phyloP scores from a whole-genome alignment of 2,329 filamentous ascomycete genomes.

The Fusarium subtropicale region DNA sequence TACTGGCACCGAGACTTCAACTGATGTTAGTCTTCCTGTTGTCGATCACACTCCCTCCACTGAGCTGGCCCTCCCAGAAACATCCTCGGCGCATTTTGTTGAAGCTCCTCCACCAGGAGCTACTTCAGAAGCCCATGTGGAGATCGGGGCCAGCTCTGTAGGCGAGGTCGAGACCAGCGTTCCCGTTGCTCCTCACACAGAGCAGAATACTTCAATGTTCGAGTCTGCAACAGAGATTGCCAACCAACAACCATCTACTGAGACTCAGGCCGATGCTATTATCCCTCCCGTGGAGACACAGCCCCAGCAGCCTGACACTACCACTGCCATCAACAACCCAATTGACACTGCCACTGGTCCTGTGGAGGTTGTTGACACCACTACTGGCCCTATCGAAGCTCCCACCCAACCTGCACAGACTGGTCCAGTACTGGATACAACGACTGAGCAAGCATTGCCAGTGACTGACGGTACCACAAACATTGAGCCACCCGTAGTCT shows the following conservation, averaged over 20 bases:
- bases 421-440: neutral
- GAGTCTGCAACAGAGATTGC: neutral
- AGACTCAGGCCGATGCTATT: neutral
- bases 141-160: neutral
- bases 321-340: neutral
- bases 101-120: neutral
- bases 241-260: neutral
- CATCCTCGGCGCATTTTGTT: neutral
- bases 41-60: neutral
- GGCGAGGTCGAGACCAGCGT: neutral
- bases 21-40: rapidly evolving
- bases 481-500: neutral
- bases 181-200: neutral
- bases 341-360: neutral
- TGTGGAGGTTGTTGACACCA: neutral
- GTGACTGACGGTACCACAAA: neutral
- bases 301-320: neutral
- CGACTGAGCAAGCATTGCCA: neutral
- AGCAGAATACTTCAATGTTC: neutral
- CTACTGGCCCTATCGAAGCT: neutral
- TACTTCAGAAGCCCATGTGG: neutral
- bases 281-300: neutral
- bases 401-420: neutral
- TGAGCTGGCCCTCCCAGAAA: neutral
- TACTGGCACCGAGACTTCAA: neutral